Conservation (phyloP, 805 yeast species). For the Candida boleticola region DNA sequence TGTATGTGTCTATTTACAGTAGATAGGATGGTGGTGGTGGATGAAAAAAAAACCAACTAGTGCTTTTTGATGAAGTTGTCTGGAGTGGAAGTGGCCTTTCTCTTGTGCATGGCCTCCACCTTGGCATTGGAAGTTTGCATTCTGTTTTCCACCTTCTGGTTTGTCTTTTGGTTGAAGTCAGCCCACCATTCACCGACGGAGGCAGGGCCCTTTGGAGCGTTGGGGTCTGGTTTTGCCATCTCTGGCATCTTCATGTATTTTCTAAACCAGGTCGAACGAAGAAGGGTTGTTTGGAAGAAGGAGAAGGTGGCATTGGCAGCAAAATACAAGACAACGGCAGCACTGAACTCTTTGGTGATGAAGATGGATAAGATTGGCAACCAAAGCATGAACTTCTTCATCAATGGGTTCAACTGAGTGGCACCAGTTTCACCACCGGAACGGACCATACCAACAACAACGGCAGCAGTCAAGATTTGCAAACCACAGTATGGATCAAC, state of each 20-base stretch:
- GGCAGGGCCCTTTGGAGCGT: slow-evolving; percentile 9
- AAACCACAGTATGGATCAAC: slow-evolving; percentile 92
- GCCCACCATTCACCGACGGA: slow-evolving; percentile 38
- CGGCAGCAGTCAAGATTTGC: slow-evolving; percentile 76
- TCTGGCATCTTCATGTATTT: slow-evolving; percentile 56
- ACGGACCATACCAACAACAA: slow-evolving; percentile 71
- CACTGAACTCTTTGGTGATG: slow-evolving; percentile 82
- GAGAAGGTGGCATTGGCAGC: slow-evolving; percentile 78
- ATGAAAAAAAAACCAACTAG: too few relatives aligned
- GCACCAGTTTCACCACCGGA: slow-evolving; percentile 93
- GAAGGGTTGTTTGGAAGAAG: slow-evolving; percentile 63
- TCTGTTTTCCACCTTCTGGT: slow-evolving; percentile 30
- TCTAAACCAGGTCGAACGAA: slow-evolving; percentile 63
- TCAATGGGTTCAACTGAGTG: slow-evolving; percentile 56
- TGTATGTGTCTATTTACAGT: neutral
- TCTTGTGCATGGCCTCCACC: slow-evolving; percentile 35
- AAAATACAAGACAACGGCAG: slow-evolving; percentile 84
- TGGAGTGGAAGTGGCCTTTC: slow-evolving; percentile 23
- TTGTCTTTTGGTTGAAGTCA: slow-evolving; percentile 28
- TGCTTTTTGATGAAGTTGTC: slow-evolving; percentile 40
- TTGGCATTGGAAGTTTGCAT: slow-evolving; percentile 35
- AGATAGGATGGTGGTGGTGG: neutral
- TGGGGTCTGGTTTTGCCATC: slow-evolving; percentile 34
- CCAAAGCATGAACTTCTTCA: slow-evolving; percentile 63
- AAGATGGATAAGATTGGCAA: slow-evolving; percentile 82